Conservation (phyloP, 495 filamentous ascomycete genomes). For the Talaromyces thailandensis region DNA sequence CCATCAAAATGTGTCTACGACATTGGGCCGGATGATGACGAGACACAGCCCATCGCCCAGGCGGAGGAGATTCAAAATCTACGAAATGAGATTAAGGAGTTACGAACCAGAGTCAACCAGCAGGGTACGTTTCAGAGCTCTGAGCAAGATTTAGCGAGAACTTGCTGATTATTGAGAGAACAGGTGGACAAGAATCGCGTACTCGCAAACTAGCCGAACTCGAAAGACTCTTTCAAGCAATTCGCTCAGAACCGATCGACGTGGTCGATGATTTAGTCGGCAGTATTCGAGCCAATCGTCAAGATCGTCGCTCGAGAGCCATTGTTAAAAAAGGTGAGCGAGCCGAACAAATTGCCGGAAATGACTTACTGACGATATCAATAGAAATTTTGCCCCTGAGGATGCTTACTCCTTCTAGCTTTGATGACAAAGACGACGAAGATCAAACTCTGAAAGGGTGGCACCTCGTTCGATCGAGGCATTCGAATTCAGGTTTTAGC, state of each 20-base stretch:
- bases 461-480: neutral
- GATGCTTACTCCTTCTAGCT: neutral
- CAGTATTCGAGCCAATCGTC: constrained; percentile 17
- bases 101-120: constrained; percentile 20
- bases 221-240: constrained; percentile 29
- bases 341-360: neutral
- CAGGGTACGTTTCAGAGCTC: constrained; percentile 16
- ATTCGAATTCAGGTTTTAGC: neutral
- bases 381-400: neutral
- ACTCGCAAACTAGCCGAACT: constrained; percentile 23
- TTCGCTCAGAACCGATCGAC: constrained; percentile 28
- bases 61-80: constrained; percentile 36
- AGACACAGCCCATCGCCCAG: constrained; percentile 30
- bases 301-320: neutral
- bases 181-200: constrained; percentile 1
- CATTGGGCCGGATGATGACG: constrained; percentile 21
- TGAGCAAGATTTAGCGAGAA: neutral
- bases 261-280: constrained; percentile 26
- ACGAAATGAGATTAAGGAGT: constrained; percentile 28
- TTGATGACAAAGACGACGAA: constrained; percentile 1
- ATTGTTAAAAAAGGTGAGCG: neutral
- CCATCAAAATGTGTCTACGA: constrained; percentile 38
- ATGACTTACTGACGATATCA: neutral
- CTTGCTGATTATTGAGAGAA: neutral
- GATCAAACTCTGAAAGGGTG: neutral